A percentile compares a stretch with the other conserved stretches of the same genome.
Evolutionary conservation across 371 early-diverging fungal species (phyloP).

Genomic region (Mortierella sp.): DNA sequence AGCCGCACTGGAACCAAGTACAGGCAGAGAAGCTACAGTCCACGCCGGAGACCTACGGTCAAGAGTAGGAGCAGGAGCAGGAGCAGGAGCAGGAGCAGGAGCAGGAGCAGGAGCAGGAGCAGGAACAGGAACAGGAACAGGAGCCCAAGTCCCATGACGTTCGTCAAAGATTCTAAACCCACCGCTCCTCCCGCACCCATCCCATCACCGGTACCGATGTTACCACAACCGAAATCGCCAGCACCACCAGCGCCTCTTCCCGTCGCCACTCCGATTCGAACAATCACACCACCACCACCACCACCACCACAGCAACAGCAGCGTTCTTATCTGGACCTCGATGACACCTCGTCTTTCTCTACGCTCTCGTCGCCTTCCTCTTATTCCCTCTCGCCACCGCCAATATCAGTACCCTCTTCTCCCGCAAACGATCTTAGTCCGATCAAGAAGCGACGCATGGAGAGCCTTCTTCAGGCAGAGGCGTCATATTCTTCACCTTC

Average conservation of each 20-base stretch:
- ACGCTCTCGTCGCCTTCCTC: constrained; percentile 51
- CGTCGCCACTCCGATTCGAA: background rate
- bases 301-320: constrained; percentile 25
- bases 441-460: constrained; percentile 30
- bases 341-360: constrained; percentile 44
- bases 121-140: constrained; percentile 18
- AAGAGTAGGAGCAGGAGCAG: constrained; percentile 26
- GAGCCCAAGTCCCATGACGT: background rate
- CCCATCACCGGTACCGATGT: background rate
- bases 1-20: constrained; percentile 20
- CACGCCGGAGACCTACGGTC: constrained; percentile 9
- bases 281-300: constrained; percentile 11
- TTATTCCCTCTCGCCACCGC: constrained; percentile 31
- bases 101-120: constrained; percentile 18
- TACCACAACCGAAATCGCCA: background rate
- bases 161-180: background rate
- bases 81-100: constrained; percentile 13
- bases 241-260: constrained; percentile 4
- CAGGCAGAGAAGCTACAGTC: constrained; percentile 16
- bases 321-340: constrained; percentile 29
- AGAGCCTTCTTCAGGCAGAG: constrained; percentile 22
- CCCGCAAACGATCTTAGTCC: constrained; percentile 24
- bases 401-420: constrained; percentile 24
- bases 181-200: background rate
- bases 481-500: constrained; percentile 31